Evolutionary conservation across 257 asterid species (phyloP).

Genomic region (Forsythia suspensa): DNA sequence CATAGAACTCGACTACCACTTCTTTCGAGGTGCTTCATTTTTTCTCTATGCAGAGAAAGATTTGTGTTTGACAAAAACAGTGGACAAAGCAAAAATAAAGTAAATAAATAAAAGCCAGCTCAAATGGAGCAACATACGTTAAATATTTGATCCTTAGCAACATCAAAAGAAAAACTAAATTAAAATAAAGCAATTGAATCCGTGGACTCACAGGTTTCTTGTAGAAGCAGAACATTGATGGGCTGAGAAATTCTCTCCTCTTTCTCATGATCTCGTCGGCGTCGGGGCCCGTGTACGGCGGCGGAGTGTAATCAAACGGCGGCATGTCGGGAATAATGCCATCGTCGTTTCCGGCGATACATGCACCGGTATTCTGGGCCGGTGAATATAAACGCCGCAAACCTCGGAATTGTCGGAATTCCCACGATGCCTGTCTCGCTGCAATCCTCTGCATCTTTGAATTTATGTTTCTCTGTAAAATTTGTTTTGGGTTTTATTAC

Average conservation of each 20-base stretch:
- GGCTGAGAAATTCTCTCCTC: slow-evolving; percentile 37
- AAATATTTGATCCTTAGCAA: neutral
- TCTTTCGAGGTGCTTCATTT: neutral
- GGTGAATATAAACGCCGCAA: slow-evolving; percentile 16
- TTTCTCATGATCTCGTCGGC: slow-evolving; percentile 28
- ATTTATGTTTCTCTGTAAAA: neutral
- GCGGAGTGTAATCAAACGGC: slow-evolving; percentile 32
- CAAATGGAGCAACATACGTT: no score
- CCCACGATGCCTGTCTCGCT: slow-evolving; percentile 15
- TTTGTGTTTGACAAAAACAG: neutral
- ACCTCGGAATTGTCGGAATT: slow-evolving; percentile 1
- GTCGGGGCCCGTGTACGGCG: slow-evolving; percentile 30
- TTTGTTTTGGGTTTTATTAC: neutral
- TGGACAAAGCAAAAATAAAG: no score
- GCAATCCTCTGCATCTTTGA: slow-evolving; percentile 25
- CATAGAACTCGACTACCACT: neutral
- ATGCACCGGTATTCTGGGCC: neutral
- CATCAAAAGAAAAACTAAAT: neutral
- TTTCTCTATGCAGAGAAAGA: neutral
- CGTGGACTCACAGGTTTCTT: slow-evolving; percentile 30
- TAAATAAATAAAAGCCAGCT: no score
- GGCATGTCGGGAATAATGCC: slow-evolving; percentile 22
- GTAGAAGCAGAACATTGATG: slow-evolving; percentile 36
- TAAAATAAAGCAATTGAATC: neutral
- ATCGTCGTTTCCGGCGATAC: neutral